A percentile compares a stretch with the other conserved stretches of the same genome.
Conservation (phyloP, 129 eudicot species). For the Ambrosia trifida region DNA sequence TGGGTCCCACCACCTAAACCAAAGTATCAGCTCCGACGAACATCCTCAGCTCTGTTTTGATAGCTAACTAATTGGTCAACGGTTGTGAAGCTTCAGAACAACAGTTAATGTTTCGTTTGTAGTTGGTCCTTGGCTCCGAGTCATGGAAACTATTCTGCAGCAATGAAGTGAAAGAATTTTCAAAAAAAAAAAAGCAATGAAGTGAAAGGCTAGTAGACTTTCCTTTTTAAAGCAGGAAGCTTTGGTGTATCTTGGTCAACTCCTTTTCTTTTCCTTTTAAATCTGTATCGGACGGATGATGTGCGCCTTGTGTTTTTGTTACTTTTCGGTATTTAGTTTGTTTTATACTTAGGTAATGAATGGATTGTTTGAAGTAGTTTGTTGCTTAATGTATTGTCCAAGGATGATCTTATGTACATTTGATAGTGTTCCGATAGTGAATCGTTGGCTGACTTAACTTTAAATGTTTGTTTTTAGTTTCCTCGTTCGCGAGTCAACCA, state of each 20-base stretch:
- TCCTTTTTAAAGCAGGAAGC: slow-evolving; percentile 12
- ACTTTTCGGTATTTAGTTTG: not conserved
- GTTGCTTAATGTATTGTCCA: slow-evolving; percentile 28
- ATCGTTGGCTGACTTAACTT: slow-evolving; percentile 4
- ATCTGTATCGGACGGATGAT: not conserved
- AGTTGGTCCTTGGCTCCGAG: not conserved
- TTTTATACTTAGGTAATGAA: not conserved
- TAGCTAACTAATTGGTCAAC: not conserved
- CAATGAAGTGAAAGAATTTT: too few species aligned
- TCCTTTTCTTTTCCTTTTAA: not conserved
- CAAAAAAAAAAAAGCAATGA: too few species aligned
- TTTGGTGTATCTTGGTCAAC: slow-evolving; percentile 1
- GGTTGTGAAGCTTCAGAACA: slow-evolving; percentile 17
- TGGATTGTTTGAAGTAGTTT: slow-evolving; percentile 18
- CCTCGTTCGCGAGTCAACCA: not conserved
- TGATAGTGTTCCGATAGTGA: slow-evolving; percentile 15
- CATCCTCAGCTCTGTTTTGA: slow-evolving; percentile 65
- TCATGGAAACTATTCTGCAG: slow-evolving; percentile 1
- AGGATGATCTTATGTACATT: slow-evolving; percentile 32
- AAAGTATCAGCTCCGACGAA: slow-evolving; percentile 74
- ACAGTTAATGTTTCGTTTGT: not conserved
- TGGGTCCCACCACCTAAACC: slow-evolving; percentile 64
- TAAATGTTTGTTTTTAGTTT: slow-evolving; percentile 1
- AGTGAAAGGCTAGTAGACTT: slow-evolving; percentile 8
- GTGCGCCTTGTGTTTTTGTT: slow-evolving; percentile 6